These are phyloP conservation scores for Plenodomus tracheiphilus DNA, from an alignment of 2,329 filamentous ascomycete genomes.

Conservation along the genomic window DNA sequence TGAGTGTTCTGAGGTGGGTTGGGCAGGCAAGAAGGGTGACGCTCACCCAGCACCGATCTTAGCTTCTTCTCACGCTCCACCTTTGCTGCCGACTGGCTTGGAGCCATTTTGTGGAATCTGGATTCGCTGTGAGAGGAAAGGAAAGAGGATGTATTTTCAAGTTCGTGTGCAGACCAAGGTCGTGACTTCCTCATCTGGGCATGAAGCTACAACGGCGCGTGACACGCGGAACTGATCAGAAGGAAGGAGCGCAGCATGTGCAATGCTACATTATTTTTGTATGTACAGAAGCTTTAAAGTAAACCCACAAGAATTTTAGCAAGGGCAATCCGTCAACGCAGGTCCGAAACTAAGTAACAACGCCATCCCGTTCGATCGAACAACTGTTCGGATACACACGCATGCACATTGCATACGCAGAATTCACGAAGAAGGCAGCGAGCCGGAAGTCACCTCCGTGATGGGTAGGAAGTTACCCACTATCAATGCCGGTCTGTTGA, in stretches of 20 bases:
- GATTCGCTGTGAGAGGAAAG: neutral
- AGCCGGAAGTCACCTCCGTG: conserved; percentile 50
- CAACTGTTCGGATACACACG: neutral
- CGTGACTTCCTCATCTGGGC: conserved; percentile 3
- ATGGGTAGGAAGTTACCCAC: conserved; percentile 96
- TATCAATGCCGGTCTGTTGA: conserved; percentile 76
- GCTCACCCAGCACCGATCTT: conserved; percentile 35
- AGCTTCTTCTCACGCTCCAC: conserved; percentile 44
- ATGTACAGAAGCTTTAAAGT: neutral
- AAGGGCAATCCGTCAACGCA: neutral
- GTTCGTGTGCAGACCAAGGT: neutral
- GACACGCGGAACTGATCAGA: neutral
- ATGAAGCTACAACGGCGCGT: neutral
- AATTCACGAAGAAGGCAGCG: conserved; percentile 15
- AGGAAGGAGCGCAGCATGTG: conserved; percentile 5
- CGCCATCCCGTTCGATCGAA: neutral
- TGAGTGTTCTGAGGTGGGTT: conserved; percentile 8
- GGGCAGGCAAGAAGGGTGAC: neutral
- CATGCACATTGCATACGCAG: neutral
- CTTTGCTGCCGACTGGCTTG: conserved; percentile 20
- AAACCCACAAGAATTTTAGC: neutral
- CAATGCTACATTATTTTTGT: neutral
- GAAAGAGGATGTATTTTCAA: neutral
- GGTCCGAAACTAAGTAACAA: conserved; percentile 2
- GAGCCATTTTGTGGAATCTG: conserved; percentile 25